phyloP scores from a whole-genome alignment of 805 yeast genomes.

The Kodamaea leandrae region DNA sequence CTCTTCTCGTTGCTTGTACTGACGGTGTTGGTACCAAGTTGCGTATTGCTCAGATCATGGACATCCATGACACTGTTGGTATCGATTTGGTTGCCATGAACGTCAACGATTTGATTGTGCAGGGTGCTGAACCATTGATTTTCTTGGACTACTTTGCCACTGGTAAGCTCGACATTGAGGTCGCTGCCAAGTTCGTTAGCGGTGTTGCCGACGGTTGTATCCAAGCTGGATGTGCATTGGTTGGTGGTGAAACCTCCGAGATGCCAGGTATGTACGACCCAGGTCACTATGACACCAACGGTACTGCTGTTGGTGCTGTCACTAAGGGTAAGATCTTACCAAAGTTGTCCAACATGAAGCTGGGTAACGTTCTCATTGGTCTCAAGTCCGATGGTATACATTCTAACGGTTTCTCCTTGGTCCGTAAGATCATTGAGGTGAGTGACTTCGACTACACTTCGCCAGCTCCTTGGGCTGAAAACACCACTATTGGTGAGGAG shows the following conservation, averaged over 20 bases:
- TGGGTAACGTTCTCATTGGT: conserved; percentile 84
- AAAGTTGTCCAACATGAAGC: conserved; percentile 57
- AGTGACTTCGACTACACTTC: conserved; percentile 65
- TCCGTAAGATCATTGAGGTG: conserved; percentile 84
- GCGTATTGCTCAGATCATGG: conserved; percentile 85
- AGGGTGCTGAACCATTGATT: conserved; percentile 97
- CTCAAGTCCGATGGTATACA: conserved; percentile 90
- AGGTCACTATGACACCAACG: conserved; percentile 96
- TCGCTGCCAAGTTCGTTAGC: conserved; percentile 83
- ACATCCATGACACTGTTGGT: conserved; percentile 96
- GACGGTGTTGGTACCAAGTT: conserved; percentile 99
- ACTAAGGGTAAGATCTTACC: conserved; percentile 74
- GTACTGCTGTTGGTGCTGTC: conserved; percentile 98
- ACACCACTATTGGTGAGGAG: conserved; percentile 78
- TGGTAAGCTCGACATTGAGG: conserved; percentile 78
- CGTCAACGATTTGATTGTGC: conserved; percentile 95
- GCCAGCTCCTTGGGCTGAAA: conserved; percentile 75
- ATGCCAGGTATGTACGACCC: conserved; percentile 98
- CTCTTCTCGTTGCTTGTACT: conserved; percentile 93
- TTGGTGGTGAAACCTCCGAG: conserved; percentile 98
- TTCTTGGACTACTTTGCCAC: conserved; percentile 96
- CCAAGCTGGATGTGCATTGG: conserved; percentile 93
- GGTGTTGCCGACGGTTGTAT: conserved; percentile 98
- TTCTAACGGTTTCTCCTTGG: conserved; percentile 94
- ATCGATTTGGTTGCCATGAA: conserved; percentile 99